A percentile compares a stretch with the other conserved stretches of the same genome.
phyloP scores from a whole-genome alignment of 169 alveolate species.

The Cardiosporidium cionae region DNA sequence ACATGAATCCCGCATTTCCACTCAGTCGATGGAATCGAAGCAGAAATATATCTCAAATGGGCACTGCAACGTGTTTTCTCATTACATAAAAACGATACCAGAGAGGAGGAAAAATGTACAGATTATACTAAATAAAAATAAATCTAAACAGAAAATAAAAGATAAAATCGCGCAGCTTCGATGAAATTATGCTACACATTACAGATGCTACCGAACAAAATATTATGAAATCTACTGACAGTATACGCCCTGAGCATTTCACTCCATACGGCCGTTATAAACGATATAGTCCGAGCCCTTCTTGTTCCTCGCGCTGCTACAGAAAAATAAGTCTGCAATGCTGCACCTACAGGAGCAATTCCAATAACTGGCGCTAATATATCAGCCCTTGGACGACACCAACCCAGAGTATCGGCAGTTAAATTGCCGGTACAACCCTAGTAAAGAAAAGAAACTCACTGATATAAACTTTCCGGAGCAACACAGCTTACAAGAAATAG shows the following conservation, averaged over 20 bases:
- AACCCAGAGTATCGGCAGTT: constrained; percentile 18
- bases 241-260: constrained; percentile 84
- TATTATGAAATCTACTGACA: constrained; percentile 30
- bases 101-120: no score
- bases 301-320: constrained; percentile 66
- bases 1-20: no score
- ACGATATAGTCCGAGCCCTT: constrained; percentile 75
- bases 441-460: neutral
- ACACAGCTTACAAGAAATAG: neutral
- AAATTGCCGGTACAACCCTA: constrained; percentile 11
- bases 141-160: neutral
- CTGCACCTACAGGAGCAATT: constrained; percentile 41
- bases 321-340: constrained; percentile 46
- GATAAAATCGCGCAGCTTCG: neutral
- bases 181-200: neutral
- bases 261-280: constrained; percentile 80
- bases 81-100: no score
- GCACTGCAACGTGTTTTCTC: no score
- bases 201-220: neutral
- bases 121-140: neutral
- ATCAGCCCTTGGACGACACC: constrained; percentile 42
- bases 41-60: no score
- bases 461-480: neutral
- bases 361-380: neutral
- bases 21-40: no score